Base-by-base conservation (phyloP, 2,329 filamentous ascomycete genomes). In the Fusarium nodosum region DNA sequence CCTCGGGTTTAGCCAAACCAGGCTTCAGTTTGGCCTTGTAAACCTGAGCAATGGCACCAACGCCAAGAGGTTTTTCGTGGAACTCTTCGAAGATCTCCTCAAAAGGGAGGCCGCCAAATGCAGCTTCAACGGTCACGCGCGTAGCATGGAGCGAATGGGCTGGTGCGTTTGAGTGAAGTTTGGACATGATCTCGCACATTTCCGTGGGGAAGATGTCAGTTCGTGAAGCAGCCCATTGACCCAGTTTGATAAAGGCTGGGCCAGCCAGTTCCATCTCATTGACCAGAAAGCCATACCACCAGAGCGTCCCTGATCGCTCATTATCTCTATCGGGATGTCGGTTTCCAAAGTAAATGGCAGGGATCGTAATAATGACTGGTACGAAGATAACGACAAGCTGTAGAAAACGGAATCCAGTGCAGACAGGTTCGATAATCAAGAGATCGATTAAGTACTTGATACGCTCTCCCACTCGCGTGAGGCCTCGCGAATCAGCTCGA, bases 11-110 rank as follows among this genome's bases (percentile, higher is more conserved):
- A 8, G 92, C 89, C 54, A 98, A 82, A 72, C 92, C 90, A 0
- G 92, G 87, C 76, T 94, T 97, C 46, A 99, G 82, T 78, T 94
- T 97, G 1, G 96, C 96, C 77, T 93, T 97, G 85, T 99, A 99
- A 4, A 98, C 96, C 78, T 99, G 96, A 0, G 96, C 96, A 74
- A 99, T 98, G 31, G 96, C 96, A 13, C 96, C 96, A 1, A 98
- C 95, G 1, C 96, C 96, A 0, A 99, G 83, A 0, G 96, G 96
- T 71, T 85, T 89, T 80, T 97, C 93, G 30, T 97, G 86, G 72
- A 99, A 99, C 77, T 98, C 96, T 31, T 97, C 93, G 74, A 99
- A 99, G 63, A 99, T 97, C 7, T 97, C 93, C 15, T 95, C 90
- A 69, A 99, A 97, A 0, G 80, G 74, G 57, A 92, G 86, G 2